phyloP scores from a whole-genome alignment of 257 asterid species.

The Perilla frutescens region DNA sequence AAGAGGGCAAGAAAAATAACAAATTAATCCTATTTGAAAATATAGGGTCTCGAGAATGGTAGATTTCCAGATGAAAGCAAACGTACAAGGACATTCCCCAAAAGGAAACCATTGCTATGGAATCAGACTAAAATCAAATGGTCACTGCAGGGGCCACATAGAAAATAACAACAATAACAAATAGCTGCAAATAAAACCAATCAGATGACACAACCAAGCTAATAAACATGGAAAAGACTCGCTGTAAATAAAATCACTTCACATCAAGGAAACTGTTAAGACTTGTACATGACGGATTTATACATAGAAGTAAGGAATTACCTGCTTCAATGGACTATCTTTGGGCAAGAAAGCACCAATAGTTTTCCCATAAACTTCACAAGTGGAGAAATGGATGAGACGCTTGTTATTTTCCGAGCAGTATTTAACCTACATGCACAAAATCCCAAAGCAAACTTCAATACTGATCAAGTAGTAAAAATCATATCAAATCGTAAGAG shows the following conservation, averaged over 20 bases:
- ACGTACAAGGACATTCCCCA: background rate
- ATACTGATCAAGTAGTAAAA: conserved; percentile 5
- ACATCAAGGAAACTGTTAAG: conserved; percentile 1
- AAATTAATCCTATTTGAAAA: background rate
- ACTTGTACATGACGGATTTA: background rate
- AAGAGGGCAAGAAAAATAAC: background rate
- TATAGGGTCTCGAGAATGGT: background rate
- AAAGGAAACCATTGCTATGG: conserved; percentile 8
- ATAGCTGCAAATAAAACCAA: background rate
- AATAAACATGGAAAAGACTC: background rate
- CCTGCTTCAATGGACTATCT: conserved; percentile 91
- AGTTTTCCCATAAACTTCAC: conserved; percentile 96
- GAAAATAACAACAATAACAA: too few relatives aligned
- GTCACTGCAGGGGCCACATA: background rate
- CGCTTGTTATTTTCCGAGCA: conserved; percentile 93
- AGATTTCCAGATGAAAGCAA: conserved; percentile 4
- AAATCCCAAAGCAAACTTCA: conserved; percentile 27
- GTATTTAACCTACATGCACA: conserved; percentile 77
- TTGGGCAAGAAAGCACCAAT: conserved; percentile 82
- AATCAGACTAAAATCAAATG: background rate
- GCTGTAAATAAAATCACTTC: background rate
- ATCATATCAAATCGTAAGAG: conserved; percentile 2
- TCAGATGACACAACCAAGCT: conserved; percentile 2
- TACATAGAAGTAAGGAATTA: conserved; percentile 18
- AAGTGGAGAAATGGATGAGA: conserved; percentile 94